Conservation (phyloP, 768 basidiomycete species). For the Podaxis pistillaris region DNA sequence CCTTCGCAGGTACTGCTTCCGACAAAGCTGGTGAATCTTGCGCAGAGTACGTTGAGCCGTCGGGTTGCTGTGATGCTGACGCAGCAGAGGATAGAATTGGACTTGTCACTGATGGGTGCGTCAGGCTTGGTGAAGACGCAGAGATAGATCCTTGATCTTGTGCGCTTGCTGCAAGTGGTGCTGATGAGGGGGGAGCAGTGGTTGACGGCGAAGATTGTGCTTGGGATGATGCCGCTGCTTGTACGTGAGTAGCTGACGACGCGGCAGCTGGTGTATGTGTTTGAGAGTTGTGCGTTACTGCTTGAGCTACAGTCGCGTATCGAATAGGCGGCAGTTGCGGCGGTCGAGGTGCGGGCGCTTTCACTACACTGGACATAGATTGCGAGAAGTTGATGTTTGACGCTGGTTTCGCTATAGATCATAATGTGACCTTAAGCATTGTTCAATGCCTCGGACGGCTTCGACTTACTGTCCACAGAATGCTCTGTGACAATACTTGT, state of each 20-base stretch:
- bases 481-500: slow-evolving; percentile 46
- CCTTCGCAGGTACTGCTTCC: slow-evolving; percentile 50
- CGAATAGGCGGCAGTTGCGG: slow-evolving; percentile 76
- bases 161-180: slow-evolving; percentile 26
- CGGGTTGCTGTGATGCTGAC: slow-evolving; percentile 60
- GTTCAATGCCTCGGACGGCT: slow-evolving; percentile 7
- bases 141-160: slow-evolving; percentile 42
- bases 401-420: slow-evolving; percentile 60
- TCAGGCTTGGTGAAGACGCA: slow-evolving; percentile 76
- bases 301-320: slow-evolving; percentile 90
- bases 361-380: slow-evolving; percentile 73
- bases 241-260: slow-evolving; percentile 26
- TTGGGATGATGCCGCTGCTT: slow-evolving; percentile 31
- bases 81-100: slow-evolving; percentile 80
- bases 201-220: slow-evolving; percentile 23
- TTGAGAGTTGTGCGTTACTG: slow-evolving; percentile 29
- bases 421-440: slow-evolving; percentile 18
- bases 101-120: slow-evolving; percentile 81
- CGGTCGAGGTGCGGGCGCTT: slow-evolving; percentile 55
- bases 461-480: slow-evolving; percentile 62
- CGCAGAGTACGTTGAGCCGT: slow-evolving; percentile 69
- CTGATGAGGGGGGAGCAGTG: slow-evolving; percentile 37
- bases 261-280: slow-evolving; percentile 48
- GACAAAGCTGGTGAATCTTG: slow-evolving; percentile 74
- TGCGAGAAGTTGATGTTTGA: slow-evolving; percentile 81